phyloP scores from a whole-genome alignment of 352 stramenopile species.

The Pythium biforme region DNA sequence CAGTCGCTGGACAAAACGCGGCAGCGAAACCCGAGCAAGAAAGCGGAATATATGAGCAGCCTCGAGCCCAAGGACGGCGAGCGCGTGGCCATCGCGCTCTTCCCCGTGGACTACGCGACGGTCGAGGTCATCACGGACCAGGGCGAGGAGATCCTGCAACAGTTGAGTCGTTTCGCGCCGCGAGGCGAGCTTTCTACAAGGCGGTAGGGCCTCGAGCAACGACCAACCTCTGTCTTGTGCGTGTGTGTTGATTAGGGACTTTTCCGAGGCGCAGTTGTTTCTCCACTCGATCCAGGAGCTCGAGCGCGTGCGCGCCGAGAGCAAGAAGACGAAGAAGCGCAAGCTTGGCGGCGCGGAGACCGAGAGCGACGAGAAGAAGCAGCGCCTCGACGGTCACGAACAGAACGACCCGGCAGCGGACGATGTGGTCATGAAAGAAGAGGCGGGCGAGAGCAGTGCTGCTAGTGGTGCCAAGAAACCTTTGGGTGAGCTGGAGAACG shows the following conservation, averaged over 20 bases:
- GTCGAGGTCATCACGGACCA: slow-evolving; percentile 82
- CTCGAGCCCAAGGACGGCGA: slow-evolving; percentile 50
- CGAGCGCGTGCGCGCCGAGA: slow-evolving; percentile 53
- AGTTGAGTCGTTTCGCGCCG: slow-evolving; percentile 38
- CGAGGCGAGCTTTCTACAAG: neutral
- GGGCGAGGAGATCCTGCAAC: slow-evolving; percentile 75
- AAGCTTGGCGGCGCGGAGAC: slow-evolving; percentile 22
- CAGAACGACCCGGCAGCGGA: slow-evolving; percentile 4
- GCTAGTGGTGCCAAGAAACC: neutral
- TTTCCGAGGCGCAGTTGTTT: slow-evolving; percentile 81
- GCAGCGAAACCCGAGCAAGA: neutral
- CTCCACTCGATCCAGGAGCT: slow-evolving; percentile 83
- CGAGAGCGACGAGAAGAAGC: slow-evolving; percentile 28
- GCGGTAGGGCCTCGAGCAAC: neutral
- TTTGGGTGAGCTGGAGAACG: slow-evolving; percentile 3
- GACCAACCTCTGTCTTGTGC: neutral
- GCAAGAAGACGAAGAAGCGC: slow-evolving; percentile 63
- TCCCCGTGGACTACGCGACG: slow-evolving; percentile 70
- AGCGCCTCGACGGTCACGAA: slow-evolving; percentile 17
- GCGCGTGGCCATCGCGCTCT: slow-evolving; percentile 71
- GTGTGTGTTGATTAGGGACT: slow-evolving; percentile 49
- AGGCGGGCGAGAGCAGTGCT: neutral
- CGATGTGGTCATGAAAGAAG: slow-evolving; percentile 16
- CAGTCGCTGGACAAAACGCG: neutral
- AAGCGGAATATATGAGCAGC: slow-evolving; percentile 13